Conservation (phyloP, 768 basidiomycete species). For the Hemileccinum impolitum region DNA sequence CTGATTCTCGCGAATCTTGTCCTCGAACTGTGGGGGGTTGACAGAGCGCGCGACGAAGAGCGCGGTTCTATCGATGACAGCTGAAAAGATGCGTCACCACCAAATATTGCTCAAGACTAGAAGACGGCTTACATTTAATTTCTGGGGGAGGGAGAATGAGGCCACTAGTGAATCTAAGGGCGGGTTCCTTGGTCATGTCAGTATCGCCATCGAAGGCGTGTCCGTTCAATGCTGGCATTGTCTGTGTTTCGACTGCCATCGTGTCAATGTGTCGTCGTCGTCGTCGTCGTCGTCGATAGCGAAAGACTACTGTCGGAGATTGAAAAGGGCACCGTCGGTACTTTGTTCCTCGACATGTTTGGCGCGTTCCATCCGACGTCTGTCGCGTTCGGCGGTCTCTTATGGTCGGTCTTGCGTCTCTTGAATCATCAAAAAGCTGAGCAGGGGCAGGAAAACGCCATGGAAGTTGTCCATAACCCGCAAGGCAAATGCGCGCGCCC, state of each 20-base stretch:
- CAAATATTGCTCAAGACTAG: neutral
- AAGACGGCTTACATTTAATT: constrained; percentile 67
- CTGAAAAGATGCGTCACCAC: constrained; percentile 37
- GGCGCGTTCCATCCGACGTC: constrained; percentile 78
- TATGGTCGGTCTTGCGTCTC: constrained; percentile 56
- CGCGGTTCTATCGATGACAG: constrained; percentile 95
- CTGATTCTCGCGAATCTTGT: constrained; percentile 95
- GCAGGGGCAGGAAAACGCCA: constrained; percentile 75
- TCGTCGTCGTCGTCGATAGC: constrained; percentile 25
- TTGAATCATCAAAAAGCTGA: constrained; percentile 1
- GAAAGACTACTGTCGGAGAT: constrained; percentile 25
- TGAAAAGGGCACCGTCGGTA: constrained; percentile 30
- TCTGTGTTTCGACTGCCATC: constrained; percentile 48
- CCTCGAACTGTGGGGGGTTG: constrained; percentile 90
- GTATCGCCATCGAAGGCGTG: constrained; percentile 38
- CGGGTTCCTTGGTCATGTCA: constrained; percentile 38
- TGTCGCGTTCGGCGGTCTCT: constrained; percentile 68
- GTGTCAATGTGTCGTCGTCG: constrained; percentile 10
- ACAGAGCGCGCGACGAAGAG: constrained; percentile 89
- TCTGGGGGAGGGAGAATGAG: constrained; percentile 96
- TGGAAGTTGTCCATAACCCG: constrained; percentile 90
- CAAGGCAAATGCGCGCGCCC: constrained; percentile 85
- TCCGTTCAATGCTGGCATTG: constrained; percentile 41
- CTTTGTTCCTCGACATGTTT: constrained; percentile 53
- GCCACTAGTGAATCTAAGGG: constrained; percentile 66